A percentile compares a stretch with the other conserved stretches of the same genome.
Evolutionary conservation across 2,329 filamentous ascomycete species (phyloP).

Genomic region (Chaetomiaceae sp.): DNA sequence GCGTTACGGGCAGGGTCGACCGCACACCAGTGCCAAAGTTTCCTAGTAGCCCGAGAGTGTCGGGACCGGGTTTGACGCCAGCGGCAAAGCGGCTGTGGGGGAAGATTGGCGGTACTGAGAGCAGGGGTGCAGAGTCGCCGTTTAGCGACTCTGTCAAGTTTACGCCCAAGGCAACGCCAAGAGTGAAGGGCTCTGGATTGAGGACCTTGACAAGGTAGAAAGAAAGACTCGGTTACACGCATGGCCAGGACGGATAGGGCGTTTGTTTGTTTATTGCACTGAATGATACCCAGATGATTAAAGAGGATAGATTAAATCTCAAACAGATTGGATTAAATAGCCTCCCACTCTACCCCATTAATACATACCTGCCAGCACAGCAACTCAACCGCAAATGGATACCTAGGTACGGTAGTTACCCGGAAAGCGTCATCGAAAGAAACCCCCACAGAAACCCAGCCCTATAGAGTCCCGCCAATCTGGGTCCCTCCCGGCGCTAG

Average conservation of each 20-base stretch:
- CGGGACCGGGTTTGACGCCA: constrained; percentile 58
- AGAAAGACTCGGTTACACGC: neutral
- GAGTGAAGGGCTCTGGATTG: constrained; percentile 34
- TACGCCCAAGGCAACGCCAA: constrained; percentile 36
- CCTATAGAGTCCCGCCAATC: constrained; percentile 7
- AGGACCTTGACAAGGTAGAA: constrained; percentile 32
- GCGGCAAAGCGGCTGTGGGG: constrained; percentile 67
- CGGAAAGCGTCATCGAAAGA: too few species aligned
- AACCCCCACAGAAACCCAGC: constrained; percentile 2
- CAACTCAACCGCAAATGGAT: too few species aligned
- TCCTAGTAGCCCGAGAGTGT: constrained; percentile 58
- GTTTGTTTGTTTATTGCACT: neutral
- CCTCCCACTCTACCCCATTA: too few species aligned
- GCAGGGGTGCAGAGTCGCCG: constrained; percentile 35
- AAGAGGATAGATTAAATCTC: too few species aligned
- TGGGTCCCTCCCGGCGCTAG: constrained; percentile 18
- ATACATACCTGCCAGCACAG: too few species aligned
- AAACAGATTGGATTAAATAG: too few species aligned
- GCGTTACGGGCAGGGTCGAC: constrained; percentile 56
- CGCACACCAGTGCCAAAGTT: constrained; percentile 65
- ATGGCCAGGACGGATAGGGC: neutral
- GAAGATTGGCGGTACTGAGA: constrained; percentile 48
- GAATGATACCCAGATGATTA: constrained; percentile 13
- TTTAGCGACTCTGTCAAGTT: constrained; percentile 32
- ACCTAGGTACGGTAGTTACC: too few species aligned